These are phyloP conservation scores for Pleurotus citrinopileatus DNA, from an alignment of 768 basidiomycete genomes.

Conservation along the genomic window DNA sequence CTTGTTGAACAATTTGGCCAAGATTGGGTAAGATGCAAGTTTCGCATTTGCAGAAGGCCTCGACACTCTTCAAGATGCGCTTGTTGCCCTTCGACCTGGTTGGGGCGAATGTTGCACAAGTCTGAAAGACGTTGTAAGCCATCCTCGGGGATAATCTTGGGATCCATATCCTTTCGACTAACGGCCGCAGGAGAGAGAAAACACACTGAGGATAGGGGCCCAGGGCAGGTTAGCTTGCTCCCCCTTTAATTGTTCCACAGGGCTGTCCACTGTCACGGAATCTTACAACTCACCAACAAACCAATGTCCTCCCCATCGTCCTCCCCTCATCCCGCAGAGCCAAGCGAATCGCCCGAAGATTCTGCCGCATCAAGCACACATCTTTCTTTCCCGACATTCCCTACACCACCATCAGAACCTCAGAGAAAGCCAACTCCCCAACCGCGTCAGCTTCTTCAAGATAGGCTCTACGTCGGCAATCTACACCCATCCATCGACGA, in stretches of 20 bases:
- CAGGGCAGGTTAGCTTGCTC: neutral
- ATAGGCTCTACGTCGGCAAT: slow-evolving; percentile 90
- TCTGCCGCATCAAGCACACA: neutral
- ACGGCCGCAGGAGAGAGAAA: neutral
- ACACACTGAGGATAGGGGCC: no score
- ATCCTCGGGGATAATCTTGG: neutral
- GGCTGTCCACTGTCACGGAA: no score
- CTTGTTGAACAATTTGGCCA: no score
- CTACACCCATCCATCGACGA: slow-evolving; percentile 85
- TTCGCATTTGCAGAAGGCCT: no score
- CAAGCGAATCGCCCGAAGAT: neutral
- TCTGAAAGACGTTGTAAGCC: neutral
- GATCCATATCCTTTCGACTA: neutral
- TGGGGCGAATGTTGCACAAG: neutral
- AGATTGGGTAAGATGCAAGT: no score
- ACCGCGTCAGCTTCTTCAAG: slow-evolving; percentile 46
- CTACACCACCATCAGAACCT: neutral
- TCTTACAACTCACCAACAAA: no score
- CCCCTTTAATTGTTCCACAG: no score
- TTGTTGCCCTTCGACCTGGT: no score
- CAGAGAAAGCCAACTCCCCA: slow-evolving; percentile 4
- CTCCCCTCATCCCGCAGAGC: neutral
- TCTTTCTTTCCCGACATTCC: neutral
- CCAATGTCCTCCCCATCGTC: neutral
- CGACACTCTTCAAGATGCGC: no score